Conservation (phyloP, 2,329 filamentous ascomycete species). For the Colletotrichum sojae region DNA sequence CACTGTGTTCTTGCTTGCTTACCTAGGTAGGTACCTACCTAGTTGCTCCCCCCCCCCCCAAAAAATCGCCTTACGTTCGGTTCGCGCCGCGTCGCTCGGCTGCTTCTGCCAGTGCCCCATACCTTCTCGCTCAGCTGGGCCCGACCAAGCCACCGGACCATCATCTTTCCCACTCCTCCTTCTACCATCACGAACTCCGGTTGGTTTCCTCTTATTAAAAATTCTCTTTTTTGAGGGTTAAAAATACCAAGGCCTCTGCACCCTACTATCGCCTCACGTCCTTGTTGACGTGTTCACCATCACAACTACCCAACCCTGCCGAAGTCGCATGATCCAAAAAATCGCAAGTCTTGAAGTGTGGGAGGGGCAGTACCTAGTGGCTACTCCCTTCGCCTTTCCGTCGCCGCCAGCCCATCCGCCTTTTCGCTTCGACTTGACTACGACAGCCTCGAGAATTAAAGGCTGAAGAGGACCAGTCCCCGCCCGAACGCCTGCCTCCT, state of each 20-base stretch:
- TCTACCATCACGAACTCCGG: conserved; percentile 21
- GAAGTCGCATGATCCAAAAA: conserved; percentile 24
- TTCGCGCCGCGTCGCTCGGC: no score
- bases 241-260: background rate
- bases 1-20: no score
- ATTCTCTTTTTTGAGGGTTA: background rate
- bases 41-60: background rate
- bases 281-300: background rate
- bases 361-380: conserved; percentile 25
- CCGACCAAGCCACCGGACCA: conserved; percentile 23
- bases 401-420: no score
- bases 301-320: background rate
- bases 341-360: conserved; percentile 4
- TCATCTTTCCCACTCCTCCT: conserved; percentile 30
- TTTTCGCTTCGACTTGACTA: no score
- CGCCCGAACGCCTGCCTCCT: background rate
- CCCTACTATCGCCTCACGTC: background rate
- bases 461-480: no score
- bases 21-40: conserved; percentile 4
- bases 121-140: background rate
- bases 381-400: background rate
- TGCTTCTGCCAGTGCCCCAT: conserved; percentile 1
- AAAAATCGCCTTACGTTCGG: no score
- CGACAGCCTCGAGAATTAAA: no score
- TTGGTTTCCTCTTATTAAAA: background rate